Evolutionary conservation across 768 basidiomycete genomes (phyloP).

Genomic region (Leccinum boreale): DNA sequence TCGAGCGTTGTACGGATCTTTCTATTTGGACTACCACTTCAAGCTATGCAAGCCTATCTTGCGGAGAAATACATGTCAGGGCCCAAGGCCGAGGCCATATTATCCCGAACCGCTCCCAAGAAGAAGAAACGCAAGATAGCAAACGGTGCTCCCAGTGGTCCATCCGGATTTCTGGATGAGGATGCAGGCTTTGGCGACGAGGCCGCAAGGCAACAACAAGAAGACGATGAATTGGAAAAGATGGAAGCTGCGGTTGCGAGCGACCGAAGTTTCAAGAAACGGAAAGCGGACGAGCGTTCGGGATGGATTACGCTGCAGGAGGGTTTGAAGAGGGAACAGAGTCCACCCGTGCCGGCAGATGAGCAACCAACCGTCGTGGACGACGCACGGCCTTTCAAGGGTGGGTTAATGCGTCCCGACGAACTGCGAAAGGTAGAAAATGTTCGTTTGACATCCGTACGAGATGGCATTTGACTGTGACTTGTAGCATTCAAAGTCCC

Average conservation of each 20-base stretch:
- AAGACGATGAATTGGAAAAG: slow-evolving; percentile 54
- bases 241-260: slow-evolving; percentile 66
- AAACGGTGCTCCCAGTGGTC: slow-evolving; percentile 18
- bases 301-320: slow-evolving; percentile 71
- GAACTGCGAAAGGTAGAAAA: slow-evolving; percentile 60
- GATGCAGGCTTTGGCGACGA: slow-evolving; percentile 66
- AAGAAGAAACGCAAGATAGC: slow-evolving; percentile 67
- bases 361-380: slow-evolving; percentile 67
- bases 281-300: slow-evolving; percentile 50
- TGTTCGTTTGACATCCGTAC: neutral
- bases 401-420: slow-evolving; percentile 75
- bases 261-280: slow-evolving; percentile 79
- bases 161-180: slow-evolving; percentile 55
- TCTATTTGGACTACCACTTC: neutral
- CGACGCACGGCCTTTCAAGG: slow-evolving; percentile 47
- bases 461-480: neutral
- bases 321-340: slow-evolving; percentile 44
- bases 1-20: neutral
- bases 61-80: slow-evolving; percentile 96
- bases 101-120: slow-evolving; percentile 57
- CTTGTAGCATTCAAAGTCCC: slow-evolving; percentile 38
- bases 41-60: slow-evolving; percentile 72
- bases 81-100: slow-evolving; percentile 92
- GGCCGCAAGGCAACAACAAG: slow-evolving; percentile 44
- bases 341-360: slow-evolving; percentile 54